Conservation (phyloP, 2,329 filamentous ascomycete species). For the Neopestalotiopsis clavispora region DNA sequence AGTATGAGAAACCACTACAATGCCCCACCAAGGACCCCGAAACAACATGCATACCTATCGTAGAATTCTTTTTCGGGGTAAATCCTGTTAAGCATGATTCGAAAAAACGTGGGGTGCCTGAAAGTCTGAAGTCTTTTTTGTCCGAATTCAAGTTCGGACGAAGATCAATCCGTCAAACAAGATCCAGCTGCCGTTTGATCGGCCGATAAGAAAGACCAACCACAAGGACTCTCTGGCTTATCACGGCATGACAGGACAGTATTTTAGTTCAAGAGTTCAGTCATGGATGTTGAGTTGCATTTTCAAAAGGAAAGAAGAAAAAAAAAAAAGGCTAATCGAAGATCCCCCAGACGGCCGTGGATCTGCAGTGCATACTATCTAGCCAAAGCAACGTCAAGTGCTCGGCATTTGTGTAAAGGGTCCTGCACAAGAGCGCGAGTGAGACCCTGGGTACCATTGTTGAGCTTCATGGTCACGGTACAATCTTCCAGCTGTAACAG, state of each 20-base stretch:
- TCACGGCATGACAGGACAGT: too few species aligned
- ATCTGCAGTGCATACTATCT: slow-evolving; percentile 3
- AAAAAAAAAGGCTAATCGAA: not conserved
- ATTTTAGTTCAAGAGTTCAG: too few species aligned
- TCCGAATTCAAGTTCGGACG: slow-evolving; percentile 6
- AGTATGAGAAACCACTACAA: not conserved
- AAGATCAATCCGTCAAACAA: slow-evolving; percentile 3
- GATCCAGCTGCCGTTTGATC: slow-evolving; percentile 10
- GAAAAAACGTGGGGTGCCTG: not conserved
- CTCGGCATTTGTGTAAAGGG: not conserved
- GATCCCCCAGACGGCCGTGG: not conserved
- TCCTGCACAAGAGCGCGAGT: not conserved
- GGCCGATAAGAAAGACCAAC: not conserved
- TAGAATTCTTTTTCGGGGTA: not conserved
- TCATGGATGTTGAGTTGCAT: too few species aligned
- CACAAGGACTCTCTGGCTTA: too few species aligned
- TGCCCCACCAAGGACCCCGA: not conserved
- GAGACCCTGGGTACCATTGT: too few species aligned
- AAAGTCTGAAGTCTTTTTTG: not conserved
- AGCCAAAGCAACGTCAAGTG: not conserved
- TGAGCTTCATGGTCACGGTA: too few species aligned
- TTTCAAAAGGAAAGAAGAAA: too few species aligned
- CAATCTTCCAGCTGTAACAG: too few species aligned
- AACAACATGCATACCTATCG: not conserved
- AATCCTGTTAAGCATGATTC: not conserved